Conservation (phyloP, 768 basidiomycete species). For the Podaxis mareebaensis region DNA sequence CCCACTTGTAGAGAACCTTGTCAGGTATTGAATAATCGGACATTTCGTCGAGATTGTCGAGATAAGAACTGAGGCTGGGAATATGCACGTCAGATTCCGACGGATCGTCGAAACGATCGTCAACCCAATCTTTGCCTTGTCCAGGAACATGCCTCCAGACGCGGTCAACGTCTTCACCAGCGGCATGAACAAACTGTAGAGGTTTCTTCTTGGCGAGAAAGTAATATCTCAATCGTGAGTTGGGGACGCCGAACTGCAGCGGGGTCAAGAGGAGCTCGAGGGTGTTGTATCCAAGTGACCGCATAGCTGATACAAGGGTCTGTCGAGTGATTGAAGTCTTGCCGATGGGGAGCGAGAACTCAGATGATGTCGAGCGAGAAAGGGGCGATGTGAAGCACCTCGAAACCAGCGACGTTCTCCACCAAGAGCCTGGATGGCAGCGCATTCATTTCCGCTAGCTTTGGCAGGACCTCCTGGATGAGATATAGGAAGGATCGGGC, state of each 20-base stretch:
- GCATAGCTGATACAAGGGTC: constrained; percentile 53
- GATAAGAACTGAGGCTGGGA: constrained; percentile 36
- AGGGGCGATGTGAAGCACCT: constrained; percentile 43
- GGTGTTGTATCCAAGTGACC: constrained; percentile 53
- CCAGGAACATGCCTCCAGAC: constrained; percentile 61
- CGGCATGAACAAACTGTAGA: constrained; percentile 34
- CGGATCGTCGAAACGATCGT: constrained; percentile 32
- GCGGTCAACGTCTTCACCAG: constrained; percentile 15
- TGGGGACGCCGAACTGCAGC: constrained; percentile 77
- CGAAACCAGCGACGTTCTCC: constrained; percentile 84
- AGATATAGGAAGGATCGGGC: constrained; percentile 78
- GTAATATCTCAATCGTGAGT: constrained; percentile 81
- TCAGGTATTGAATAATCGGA: constrained; percentile 49
- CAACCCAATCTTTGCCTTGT: constrained; percentile 34
- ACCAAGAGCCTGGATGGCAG: constrained; percentile 66
- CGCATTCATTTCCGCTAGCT: constrained; percentile 40
- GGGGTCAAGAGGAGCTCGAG: constrained; percentile 72
- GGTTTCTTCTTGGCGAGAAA: constrained; percentile 62
- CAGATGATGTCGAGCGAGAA: constrained; percentile 5
- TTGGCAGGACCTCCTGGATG: constrained; percentile 60
- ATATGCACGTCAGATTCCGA: constrained; percentile 15
- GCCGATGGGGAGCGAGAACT: constrained; percentile 4
- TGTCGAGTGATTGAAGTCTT: constrained; percentile 68
- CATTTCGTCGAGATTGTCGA: constrained; percentile 34
- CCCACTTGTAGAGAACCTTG: constrained; percentile 71